Evolutionary conservation across 2,329 filamentous ascomycete species (phyloP).

Genomic region (Chrysosporium keratinophilum): DNA sequence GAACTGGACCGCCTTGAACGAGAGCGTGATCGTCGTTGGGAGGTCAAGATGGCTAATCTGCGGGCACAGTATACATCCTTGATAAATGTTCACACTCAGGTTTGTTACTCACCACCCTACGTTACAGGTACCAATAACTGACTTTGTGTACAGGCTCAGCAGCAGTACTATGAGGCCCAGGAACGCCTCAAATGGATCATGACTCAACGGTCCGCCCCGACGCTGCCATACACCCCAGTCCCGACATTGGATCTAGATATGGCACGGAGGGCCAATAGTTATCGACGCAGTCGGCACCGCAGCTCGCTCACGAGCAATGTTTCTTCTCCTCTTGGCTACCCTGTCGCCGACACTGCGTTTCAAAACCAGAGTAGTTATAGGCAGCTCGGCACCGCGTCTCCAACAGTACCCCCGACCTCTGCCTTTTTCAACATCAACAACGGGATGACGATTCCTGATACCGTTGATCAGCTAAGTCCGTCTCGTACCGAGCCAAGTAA

Average conservation of each 20-base stretch:
- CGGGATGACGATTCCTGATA: conserved; percentile 47
- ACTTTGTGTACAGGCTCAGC: conserved; percentile 26
- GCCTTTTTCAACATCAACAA: conserved; percentile 55
- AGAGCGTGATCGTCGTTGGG: conserved; percentile 40
- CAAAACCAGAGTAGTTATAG: conserved; percentile 38
- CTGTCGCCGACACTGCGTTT: conserved; percentile 32
- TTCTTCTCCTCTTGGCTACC: conserved; percentile 37
- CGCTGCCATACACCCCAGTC: conserved; percentile 32
- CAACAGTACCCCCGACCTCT: conserved; percentile 41
- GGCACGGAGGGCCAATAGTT: conserved; percentile 31
- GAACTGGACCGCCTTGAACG: conserved; percentile 42
- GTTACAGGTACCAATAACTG: background rate
- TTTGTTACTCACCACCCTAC: conserved; percentile 13
- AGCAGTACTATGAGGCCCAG: conserved; percentile 39
- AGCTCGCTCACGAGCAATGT: conserved; percentile 40
- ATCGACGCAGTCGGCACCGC: conserved; percentile 36
- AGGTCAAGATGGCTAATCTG: conserved; percentile 34
- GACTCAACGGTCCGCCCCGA: conserved; percentile 27
- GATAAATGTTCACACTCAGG: conserved; percentile 33
- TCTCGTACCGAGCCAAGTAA: conserved; percentile 45
- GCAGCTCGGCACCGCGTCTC: conserved; percentile 41
- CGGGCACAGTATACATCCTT: conserved; percentile 36
- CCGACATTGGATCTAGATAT: conserved; percentile 36
- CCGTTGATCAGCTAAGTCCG: conserved; percentile 31
- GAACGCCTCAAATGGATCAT: conserved; percentile 37